phyloP scores from a whole-genome alignment of 2,329 filamentous ascomycete genomes.

The Lecanoromycetidae sp. region DNA sequence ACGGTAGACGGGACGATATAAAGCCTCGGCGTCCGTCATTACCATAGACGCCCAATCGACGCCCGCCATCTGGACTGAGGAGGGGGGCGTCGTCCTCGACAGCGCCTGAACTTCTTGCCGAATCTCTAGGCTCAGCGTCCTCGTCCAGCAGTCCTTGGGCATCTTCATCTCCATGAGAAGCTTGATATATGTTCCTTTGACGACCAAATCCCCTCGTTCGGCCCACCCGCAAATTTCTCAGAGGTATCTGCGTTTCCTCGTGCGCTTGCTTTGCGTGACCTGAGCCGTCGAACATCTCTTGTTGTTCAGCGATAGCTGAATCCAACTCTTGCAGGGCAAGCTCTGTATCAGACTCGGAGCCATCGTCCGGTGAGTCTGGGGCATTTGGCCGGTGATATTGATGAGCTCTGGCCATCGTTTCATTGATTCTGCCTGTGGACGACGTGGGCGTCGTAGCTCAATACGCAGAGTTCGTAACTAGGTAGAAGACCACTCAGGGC shows the following conservation, averaged over 20 bases:
- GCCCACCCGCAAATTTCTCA: slow-evolving; percentile 58
- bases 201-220: slow-evolving; percentile 46
- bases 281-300: not conserved
- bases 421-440: slow-evolving; percentile 2
- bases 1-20: slow-evolving; percentile 34
- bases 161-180: slow-evolving; percentile 48
- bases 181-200: slow-evolving; percentile 40
- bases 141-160: slow-evolving; percentile 55
- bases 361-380: slow-evolving; percentile 27
- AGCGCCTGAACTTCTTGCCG: slow-evolving; percentile 43
- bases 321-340: slow-evolving; percentile 41
- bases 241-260: slow-evolving; percentile 47
- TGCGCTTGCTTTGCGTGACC: not conserved
- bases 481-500: not conserved
- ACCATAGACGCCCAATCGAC: not conserved
- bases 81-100: slow-evolving; percentile 66
- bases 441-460: not conserved
- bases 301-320: slow-evolving; percentile 23
- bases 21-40: not conserved
- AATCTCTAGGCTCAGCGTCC: slow-evolving; percentile 45
- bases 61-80: slow-evolving; percentile 28
- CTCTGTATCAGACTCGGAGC: slow-evolving; percentile 37
- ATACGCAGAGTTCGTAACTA: too few relatives aligned
- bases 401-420: slow-evolving; percentile 37
- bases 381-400: slow-evolving; percentile 36